phyloP scores from a whole-genome alignment of 1,284 basidiomycete genomes.

The Caloboletus firmus region DNA sequence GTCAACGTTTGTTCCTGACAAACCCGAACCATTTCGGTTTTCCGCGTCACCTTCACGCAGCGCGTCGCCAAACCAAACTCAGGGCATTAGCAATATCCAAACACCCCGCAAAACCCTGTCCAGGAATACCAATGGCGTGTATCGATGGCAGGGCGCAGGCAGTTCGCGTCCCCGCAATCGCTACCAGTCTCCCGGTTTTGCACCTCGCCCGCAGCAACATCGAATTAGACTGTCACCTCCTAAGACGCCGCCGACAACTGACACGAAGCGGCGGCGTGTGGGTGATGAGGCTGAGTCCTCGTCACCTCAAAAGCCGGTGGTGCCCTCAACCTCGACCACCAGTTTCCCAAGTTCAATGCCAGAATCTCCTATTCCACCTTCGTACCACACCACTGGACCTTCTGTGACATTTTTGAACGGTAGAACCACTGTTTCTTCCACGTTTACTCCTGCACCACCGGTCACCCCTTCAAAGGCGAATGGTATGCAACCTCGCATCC shows the following conservation, averaged over 20 bases:
- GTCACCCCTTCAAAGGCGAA: constrained; percentile 33
- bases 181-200: constrained; percentile 67
- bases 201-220: constrained; percentile 43
- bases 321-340: constrained; percentile 29
- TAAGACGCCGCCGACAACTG: constrained; percentile 42
- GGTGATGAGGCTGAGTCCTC: constrained; percentile 43
- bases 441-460: constrained; percentile 18
- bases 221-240: constrained; percentile 41
- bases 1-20: constrained; percentile 35
- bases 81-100: constrained; percentile 17
- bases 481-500: constrained; percentile 41
- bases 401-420: constrained; percentile 25
- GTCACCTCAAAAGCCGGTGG: constrained; percentile 30
- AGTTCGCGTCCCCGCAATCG: constrained; percentile 65
- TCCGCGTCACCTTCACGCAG: constrained; percentile 48
- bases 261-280: constrained; percentile 62
- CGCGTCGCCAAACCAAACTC: constrained; percentile 39
- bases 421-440: constrained; percentile 21
- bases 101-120: constrained; percentile 51
- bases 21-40: constrained; percentile 58
- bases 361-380: constrained; percentile 13
- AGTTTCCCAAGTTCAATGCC: constrained; percentile 19
- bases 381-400: constrained; percentile 2
- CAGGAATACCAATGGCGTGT: constrained; percentile 70
- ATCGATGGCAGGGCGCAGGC: constrained; percentile 67